Base-by-base conservation (phyloP, 495 filamentous ascomycete genomes). In the Trichodelitschia bisporula region DNA sequence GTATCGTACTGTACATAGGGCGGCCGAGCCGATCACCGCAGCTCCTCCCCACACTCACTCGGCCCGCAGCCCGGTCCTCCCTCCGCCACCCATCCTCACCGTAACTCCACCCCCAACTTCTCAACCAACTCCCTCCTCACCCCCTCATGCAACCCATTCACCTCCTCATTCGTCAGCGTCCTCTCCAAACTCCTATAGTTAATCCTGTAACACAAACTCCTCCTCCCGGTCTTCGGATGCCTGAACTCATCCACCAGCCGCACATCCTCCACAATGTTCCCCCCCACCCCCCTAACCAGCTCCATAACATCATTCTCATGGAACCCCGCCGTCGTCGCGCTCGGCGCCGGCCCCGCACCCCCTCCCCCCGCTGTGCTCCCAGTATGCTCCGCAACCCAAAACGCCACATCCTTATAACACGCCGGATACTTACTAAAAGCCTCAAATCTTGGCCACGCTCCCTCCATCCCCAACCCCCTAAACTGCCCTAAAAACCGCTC, bases 251-350 rank as follows among this genome's bases (percentile, higher is more conserved):
- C 86, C 30, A 70, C 58, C 18, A 89, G 52, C 35, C 49, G 59
- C 39, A 92, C 86, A 45, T 89, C 76, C 54, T 95, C 86, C 12
- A 86, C 79, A 21, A 66, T 45, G 47, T 91, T 74, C 11, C 79
- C 82, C 5, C 64, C 77, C 17, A 77, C 62, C 15, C 66, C 66
- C 25, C 86, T 62, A 9, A 92, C 72, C 29, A 90, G 58, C 55
- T 95, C 86, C 84, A 93, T 93, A 24, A 97, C 54, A 53, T 97
- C 89, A 49, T 97, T 95, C 51, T 84, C 83, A 44, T 92, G 82
- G 38, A 90, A 77, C 1, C 25, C 43, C 14, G 18, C 24, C n/a
- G 27, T 27, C 24, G 33, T 13, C 20, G 40, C 21, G 14, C 30
- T 41, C 8, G 40, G 33, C 11, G 40, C 26, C 3, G 44, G 36